phyloP scores from a whole-genome alignment of 768 basidiomycete species.

The Mrakia blollopis region DNA sequence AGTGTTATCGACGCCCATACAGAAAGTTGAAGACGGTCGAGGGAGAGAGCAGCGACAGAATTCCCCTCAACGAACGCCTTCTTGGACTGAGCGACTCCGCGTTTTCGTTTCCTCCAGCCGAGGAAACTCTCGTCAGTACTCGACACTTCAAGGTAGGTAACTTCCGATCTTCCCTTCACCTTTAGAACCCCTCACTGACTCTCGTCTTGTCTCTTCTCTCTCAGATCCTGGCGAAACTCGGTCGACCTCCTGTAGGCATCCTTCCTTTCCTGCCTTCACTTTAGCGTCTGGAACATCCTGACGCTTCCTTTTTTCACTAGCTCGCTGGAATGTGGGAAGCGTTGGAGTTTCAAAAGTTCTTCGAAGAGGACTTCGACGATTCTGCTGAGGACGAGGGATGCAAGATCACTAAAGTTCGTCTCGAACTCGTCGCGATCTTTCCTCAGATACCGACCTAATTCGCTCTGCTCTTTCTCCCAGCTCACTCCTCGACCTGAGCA shows the following conservation, averaged over 20 bases:
- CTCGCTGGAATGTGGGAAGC: not conserved
- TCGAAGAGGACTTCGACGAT: not conserved
- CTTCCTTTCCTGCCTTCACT: not conserved
- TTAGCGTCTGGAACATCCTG: not conserved
- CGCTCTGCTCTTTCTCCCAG: not conserved
- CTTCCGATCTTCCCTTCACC: no score
- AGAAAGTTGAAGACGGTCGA: no score
- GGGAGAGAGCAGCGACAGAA: no score
- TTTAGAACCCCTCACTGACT: no score
- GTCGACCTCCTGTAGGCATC: not conserved
- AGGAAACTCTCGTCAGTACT: not conserved
- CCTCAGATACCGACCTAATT: not conserved
- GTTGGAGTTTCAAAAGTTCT: not conserved
- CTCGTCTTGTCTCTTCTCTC: no score
- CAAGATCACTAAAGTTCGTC: not conserved
- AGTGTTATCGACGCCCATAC: not conserved
- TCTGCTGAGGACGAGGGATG: not conserved
- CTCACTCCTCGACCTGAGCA: not conserved
- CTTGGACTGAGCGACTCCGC: not conserved
- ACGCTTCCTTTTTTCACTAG: not conserved
- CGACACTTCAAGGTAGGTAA: not conserved
- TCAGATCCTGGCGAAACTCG: not conserved
- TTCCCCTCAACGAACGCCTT: no score
- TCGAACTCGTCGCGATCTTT: not conserved
- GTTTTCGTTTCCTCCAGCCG: not conserved